phyloP scores from a whole-genome alignment of 179 eudicot species.

The Silene noctiflora region DNA sequence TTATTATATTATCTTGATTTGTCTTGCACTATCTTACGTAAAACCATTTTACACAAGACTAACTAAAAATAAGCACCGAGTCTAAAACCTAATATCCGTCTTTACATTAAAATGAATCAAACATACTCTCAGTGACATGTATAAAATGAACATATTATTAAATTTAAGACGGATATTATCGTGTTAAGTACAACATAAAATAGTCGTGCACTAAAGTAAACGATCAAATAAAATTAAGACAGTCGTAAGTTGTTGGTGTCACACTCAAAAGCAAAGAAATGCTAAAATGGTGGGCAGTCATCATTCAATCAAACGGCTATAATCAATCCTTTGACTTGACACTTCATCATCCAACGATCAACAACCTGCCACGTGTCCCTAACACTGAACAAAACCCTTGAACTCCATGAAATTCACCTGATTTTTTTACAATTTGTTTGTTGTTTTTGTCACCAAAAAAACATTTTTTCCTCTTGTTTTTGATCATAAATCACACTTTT shows the following conservation, averaged over 20 bases:
- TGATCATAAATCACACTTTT: conserved; percentile 26
- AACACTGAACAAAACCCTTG: conserved; percentile 13
- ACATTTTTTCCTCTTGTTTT: conserved; percentile 15
- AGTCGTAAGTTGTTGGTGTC: conserved; percentile 36
- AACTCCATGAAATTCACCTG: conserved; percentile 26
- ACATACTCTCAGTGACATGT: too few relatives aligned
- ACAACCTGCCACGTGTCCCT: conserved; percentile 15
- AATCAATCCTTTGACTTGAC: conserved; percentile 17
- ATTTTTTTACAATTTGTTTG: neutral
- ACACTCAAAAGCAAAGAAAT: conserved; percentile 19
- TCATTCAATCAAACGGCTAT: conserved; percentile 19
- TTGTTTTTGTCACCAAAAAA: neutral
- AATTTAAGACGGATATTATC: too few relatives aligned
- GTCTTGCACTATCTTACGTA: too few relatives aligned
- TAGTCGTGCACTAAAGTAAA: conserved; percentile 20
- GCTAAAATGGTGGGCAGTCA: conserved; percentile 24
- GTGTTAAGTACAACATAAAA: neutral
- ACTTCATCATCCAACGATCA: conserved; percentile 10
- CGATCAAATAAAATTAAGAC: conserved; percentile 25
- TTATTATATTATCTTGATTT: too few relatives aligned
- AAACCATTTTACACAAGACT: too few relatives aligned
- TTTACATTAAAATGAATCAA: too few relatives aligned
- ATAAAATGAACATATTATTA: too few relatives aligned
- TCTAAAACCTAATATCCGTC: too few relatives aligned
- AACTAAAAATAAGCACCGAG: too few relatives aligned